phyloP scores from a whole-genome alignment of 805 yeast species.

The Candida tibetensis region DNA sequence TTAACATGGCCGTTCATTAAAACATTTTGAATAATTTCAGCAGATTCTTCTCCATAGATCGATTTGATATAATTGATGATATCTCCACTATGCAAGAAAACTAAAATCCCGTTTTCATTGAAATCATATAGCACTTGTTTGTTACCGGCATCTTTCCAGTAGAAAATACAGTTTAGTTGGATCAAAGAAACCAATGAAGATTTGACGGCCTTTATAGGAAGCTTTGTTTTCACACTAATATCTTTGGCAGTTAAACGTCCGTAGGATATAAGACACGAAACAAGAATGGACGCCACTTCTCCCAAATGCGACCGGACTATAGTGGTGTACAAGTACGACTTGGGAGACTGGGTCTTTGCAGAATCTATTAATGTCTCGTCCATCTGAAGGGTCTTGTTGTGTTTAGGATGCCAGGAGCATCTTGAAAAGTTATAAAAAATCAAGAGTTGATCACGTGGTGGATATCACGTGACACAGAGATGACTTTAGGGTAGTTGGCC shows the following conservation, averaged over 20 bases:
- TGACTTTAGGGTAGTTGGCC: too few species aligned
- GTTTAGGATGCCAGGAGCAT: too few species aligned
- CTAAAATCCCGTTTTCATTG: slow-evolving; percentile 60
- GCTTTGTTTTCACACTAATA: slow-evolving; percentile 42
- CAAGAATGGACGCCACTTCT: slow-evolving; percentile 64
- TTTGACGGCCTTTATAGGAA: slow-evolving; percentile 53
- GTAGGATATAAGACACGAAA: slow-evolving; percentile 58
- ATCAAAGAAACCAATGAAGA: slow-evolving; percentile 71
- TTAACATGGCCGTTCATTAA: slow-evolving; percentile 68
- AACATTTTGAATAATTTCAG: slow-evolving; percentile 66
- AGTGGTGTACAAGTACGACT: slow-evolving; percentile 55
- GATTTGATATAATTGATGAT: slow-evolving; percentile 54
- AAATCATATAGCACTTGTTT: slow-evolving; percentile 50
- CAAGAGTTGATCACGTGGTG: too few species aligned
- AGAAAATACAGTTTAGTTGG: slow-evolving; percentile 72
- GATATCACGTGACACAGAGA: too few species aligned
- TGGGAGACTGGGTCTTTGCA: slow-evolving; percentile 57
- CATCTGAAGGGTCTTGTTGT: slow-evolving; percentile 13
- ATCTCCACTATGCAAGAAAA: slow-evolving; percentile 74
- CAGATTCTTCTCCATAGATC: slow-evolving; percentile 43
- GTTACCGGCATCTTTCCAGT: slow-evolving; percentile 49
- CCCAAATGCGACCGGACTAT: slow-evolving; percentile 61
- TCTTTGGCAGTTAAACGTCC: slow-evolving; percentile 65
- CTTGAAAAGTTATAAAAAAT: too few species aligned
- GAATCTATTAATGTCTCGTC: slow-evolving; percentile 16